A percentile compares a stretch with the other conserved stretches of the same genome.
phyloP scores from a whole-genome alignment of 306 rosid genomes.

The Canavalia gladiata region DNA sequence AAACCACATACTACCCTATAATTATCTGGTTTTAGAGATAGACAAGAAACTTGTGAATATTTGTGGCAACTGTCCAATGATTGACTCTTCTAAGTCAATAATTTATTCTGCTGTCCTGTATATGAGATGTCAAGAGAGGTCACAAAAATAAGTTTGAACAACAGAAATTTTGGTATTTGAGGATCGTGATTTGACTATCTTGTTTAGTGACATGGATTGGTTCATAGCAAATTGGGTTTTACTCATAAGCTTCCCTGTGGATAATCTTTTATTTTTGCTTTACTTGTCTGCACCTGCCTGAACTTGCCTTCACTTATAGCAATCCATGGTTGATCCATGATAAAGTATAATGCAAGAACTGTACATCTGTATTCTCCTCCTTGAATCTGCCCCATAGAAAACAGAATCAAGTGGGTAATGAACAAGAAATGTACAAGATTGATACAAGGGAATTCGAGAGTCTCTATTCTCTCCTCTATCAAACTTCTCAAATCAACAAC shows the following conservation, averaged over 20 bases:
- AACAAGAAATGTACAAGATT: too few species aligned
- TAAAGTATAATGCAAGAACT: not conserved
- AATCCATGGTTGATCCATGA: slow-evolving; percentile 29
- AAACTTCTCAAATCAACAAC: too few species aligned
- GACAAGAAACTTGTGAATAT: slow-evolving; percentile 11
- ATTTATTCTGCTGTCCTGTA: slow-evolving; percentile 14
- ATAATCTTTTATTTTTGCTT: slow-evolving; percentile 13
- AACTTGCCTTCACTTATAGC: slow-evolving; percentile 1
- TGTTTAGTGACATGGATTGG: slow-evolving; percentile 7
- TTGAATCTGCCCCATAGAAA: too few species aligned
- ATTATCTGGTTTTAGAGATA: slow-evolving; percentile 9
- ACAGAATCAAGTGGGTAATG: too few species aligned
- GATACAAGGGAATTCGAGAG: too few species aligned
- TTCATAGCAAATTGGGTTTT: not conserved
- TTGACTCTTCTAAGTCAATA: not conserved
- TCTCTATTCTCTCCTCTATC: too few species aligned
- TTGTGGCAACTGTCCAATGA: slow-evolving; percentile 21
- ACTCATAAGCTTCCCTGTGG: slow-evolving; percentile 32
- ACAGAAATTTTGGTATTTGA: slow-evolving; percentile 10
- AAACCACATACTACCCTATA: not conserved
- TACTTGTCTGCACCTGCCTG: slow-evolving; percentile 6
- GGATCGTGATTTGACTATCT: slow-evolving; percentile 29
- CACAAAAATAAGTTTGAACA: not conserved
- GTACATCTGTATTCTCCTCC: too few species aligned
- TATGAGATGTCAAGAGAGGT: slow-evolving; percentile 3